Base-by-base conservation (phyloP, 2,329 filamentous ascomycete genomes). In the Escovopsis sp. region DNA sequence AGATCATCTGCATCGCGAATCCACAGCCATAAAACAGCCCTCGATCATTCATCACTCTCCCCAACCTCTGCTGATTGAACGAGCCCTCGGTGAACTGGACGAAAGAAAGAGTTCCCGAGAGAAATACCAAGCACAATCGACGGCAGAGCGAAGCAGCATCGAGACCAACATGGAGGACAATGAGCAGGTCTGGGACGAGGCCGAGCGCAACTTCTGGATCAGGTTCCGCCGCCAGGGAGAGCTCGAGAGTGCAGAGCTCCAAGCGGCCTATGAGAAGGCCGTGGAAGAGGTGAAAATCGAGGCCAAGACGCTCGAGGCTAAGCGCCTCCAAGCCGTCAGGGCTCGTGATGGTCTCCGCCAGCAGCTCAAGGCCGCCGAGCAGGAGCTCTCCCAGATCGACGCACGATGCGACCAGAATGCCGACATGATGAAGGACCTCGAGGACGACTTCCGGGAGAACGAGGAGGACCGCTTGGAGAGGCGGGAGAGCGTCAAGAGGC, bases 171-270 rank as follows among this genome's bases (percentile, higher is more conserved):
- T 45, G 43, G 44, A 51, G 28, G 49, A 49, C 38, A 39, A 61
- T 4, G 58, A 61, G 45, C 53, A 57, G 37, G 53, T 60, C n/a
- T 62, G 60, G 60, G 49, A 57, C 28, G 57, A 62, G 42, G 59
- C 58, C 12, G 60, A 62, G 39, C 46, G 48, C 36, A 60, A 59
- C 33, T 63, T 61, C 28, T 63, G 60, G 60, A 32, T 45, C 33
- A 48, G 48, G 12, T 58, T 59, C 33, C 50, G 54, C 15, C 43
- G 43, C 6, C 45, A 55, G 26, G 51, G 56, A 39, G 49, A 53
- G n/a, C 34, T 39, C 4, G 47, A 48, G 19, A 53, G 54, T 26
- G 46, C 43, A 18, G 48, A 50, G n/a, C 42, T 50, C 9, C 54
- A 59, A 26, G 47, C 53, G 10, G 48, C 50, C 3, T 59, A 52